Base-by-base conservation (phyloP, 75 land plant genomes). In the Selaginella tamariscina region DNA sequence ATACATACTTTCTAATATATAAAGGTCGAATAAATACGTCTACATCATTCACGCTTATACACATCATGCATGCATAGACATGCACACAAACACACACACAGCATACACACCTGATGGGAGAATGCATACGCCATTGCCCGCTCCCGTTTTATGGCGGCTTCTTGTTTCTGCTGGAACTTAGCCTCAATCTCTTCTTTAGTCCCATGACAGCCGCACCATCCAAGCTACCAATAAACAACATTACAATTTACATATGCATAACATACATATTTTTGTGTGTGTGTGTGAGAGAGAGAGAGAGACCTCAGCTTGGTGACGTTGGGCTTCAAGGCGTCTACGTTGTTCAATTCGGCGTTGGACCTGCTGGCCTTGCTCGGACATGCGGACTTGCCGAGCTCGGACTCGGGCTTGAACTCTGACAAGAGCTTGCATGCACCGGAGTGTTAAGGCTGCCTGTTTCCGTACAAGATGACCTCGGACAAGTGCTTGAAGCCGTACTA, bases 91-190 rank as follows among this genome's bases (percentile, higher is more conserved):
- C n/a, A n/a, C n/a, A n/a, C n/a, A n/a, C n/a, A n/a, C n/a, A n/a
- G n/a, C n/a, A n/a, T 15, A 39, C 49, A 15, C 15, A 88, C 97
- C 81, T 91, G 97, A 68, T 84, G 87, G 63, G 86, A 73, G 30
- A 82, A 83, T 30, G 97, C 97, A 71, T 91, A 91, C 24, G 97
- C 97, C 85, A 89, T 68, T 23, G 94, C 84, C 27, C 97, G 78
- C 71, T 91, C 97, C 20, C 97, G 83, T 69, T 81, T 91, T 2
- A 86, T 65, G n/a, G 86, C 59, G 2, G 90, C 97, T 79, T 84
- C 90, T 78, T 91, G 90, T 71, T 84, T 89, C 31, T 82, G 83
- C 44, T 84, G 82, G 66, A 89, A 77, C 69, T 81, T 86, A 5
- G 82, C 74, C 55, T 84, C 71, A 70, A 82, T 73, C 56, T 84